Evolutionary conservation across 1,284 basidiomycete genomes (phyloP).

Genomic region (Dichomitus squalens): DNA sequence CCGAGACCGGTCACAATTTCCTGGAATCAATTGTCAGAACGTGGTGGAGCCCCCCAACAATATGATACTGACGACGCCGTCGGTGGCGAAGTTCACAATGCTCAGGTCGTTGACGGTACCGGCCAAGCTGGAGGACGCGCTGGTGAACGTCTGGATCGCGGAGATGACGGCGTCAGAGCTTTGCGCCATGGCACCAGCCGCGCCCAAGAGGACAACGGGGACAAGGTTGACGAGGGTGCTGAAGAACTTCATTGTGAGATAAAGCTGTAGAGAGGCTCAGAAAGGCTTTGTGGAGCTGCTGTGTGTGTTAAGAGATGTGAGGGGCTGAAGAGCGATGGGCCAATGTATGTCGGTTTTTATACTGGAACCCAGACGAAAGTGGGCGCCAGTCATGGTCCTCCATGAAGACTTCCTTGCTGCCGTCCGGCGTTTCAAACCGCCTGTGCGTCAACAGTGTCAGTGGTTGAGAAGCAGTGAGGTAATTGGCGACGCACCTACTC

Average conservation of each 20-base stretch:
- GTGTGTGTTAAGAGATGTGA: background rate
- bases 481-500: no score
- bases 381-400: no score
- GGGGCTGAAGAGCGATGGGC: background rate
- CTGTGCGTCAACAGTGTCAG: no score
- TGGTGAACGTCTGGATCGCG: background rate
- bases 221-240: background rate
- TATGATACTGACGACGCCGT: background rate
- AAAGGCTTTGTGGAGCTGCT: background rate
- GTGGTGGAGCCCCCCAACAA: no score
- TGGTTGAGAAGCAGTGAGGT: no score
- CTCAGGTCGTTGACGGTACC: background rate
- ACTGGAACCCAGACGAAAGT: background rate
- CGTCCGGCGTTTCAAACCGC: no score
- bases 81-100: background rate
- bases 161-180: background rate
- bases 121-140: background rate
- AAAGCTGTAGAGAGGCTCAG: no score
- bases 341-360: background rate
- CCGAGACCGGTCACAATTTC: constrained; percentile 1
- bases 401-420: no score
- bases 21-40: background rate
- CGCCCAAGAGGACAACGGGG: background rate
- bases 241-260: constrained; percentile 1
- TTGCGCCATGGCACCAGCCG: background rate